A percentile compares a stretch with the other conserved stretches of the same genome.
phyloP scores from a whole-genome alignment of 768 basidiomycete species.

The Artomyces pyxidatus region DNA sequence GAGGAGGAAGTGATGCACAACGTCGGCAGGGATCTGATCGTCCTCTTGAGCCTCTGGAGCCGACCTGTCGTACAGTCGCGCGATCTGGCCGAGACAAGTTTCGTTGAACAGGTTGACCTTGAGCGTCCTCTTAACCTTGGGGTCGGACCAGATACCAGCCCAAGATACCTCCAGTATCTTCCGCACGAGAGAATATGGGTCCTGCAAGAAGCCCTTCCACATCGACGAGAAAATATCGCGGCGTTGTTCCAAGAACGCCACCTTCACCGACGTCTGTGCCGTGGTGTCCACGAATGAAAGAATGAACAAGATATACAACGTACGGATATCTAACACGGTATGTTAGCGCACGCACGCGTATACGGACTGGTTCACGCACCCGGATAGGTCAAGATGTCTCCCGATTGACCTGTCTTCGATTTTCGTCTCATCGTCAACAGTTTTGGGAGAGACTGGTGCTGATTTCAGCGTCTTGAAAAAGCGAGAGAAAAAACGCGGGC shows the following conservation, averaged over 20 bases:
- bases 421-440: constrained; percentile 65
- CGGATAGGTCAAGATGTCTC: not conserved
- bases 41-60: constrained; percentile 38
- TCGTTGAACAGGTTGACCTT: constrained; percentile 73
- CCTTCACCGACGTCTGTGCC: constrained; percentile 44
- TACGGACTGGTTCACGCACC: not conserved
- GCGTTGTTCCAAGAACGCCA: constrained; percentile 62
- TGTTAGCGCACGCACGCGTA: not conserved
- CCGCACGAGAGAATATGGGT: constrained; percentile 53
- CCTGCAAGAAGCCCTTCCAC: constrained; percentile 67
- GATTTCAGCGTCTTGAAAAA: constrained; percentile 5
- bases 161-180: constrained; percentile 66
- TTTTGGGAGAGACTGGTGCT: constrained; percentile 50
- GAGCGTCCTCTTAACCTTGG: constrained; percentile 58
- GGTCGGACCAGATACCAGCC: constrained; percentile 70
- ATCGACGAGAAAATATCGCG: constrained; percentile 54
- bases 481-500: not conserved
- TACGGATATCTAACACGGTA: constrained; percentile 59
- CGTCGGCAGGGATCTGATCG: constrained; percentile 62
- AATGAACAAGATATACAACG: constrained; percentile 63
- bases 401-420: constrained; percentile 30
- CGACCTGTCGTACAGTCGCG: constrained; percentile 66
- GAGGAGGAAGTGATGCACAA: constrained; percentile 82
- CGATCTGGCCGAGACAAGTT: constrained; percentile 48
- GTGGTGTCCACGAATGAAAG: constrained; percentile 58